Base-by-base conservation (phyloP, 1,284 basidiomycete species). In the Coniferiporia weirii region DNA sequence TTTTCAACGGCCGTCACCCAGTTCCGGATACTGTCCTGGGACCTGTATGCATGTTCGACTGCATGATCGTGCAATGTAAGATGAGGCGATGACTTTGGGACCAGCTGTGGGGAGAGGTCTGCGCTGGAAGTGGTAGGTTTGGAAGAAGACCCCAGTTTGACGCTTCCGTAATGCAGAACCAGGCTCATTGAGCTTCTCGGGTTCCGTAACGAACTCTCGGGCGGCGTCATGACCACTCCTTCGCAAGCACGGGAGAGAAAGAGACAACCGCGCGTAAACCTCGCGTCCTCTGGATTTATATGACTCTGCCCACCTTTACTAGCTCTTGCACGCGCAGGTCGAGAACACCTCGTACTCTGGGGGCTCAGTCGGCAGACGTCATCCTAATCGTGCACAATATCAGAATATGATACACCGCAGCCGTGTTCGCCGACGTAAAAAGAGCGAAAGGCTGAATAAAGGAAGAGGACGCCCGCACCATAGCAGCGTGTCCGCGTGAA, bases 1-100 rank as follows among this genome's bases (percentile, higher is more conserved):
- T 20, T 22, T 20, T 53, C 57, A 13, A 59, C 57, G 47, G 38
- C 52, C 57, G 34, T 36, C 9, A 52, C 52, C 57, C 57, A 59
- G 17, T 43, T 43, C 51, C 57, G 27, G 15, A 53, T 47, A 32
- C 35, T 54, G 27, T n/a, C 46, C 4, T 43, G 45, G 12, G 50
- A 34, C 20, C 12, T 17, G 38, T 22, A 43, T n/a, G 22, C 43
- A 47, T 53, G 51, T 32, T 22, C 49, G 12, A 22, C 52, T n/a
- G 17, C 32, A n/a, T 40, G 43, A 13, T 45, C 36, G 51, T 48
- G 27, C 15, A 44, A 36, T 53, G 51, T 19, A 32, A 52, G 56
- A 46, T 13, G n/a, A 36, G 51, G 44, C 20, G 49, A 34, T 19
- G 51, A 46, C n/a, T 22, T 27, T 38, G 55, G 51, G n/a, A 6